Conservation (phyloP, 306 rosid species). For the Carpinus fangiana region DNA sequence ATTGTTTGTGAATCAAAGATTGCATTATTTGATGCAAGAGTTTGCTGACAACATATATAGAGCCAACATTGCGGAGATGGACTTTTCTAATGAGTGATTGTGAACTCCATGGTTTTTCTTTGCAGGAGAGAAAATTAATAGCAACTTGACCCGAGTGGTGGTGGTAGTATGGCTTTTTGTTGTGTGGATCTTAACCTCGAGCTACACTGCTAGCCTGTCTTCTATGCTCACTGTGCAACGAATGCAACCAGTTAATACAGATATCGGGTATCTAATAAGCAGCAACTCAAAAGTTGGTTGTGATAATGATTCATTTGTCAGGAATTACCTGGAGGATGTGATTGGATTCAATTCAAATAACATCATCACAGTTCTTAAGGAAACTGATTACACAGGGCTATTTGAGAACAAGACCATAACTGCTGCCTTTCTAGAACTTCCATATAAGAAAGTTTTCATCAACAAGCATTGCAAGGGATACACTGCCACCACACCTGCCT, state of each 20-base stretch:
- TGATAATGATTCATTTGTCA: constrained; percentile 33
- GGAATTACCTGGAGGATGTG: background rate
- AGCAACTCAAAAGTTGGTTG: constrained; percentile 49
- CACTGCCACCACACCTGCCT: constrained; percentile 4
- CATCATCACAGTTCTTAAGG: background rate
- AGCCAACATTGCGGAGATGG: no score
- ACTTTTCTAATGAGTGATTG: background rate
- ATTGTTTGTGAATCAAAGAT: background rate
- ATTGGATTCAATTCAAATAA: background rate
- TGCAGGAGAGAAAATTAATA: constrained; percentile 48
- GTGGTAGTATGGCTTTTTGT: constrained; percentile 61
- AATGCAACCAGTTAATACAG: constrained; percentile 21
- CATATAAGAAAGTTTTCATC: constrained; percentile 28
- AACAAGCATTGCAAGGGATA: constrained; percentile 26
- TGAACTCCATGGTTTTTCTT: background rate
- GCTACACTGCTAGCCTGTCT: constrained; percentile 75
- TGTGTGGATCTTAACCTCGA: constrained; percentile 53
- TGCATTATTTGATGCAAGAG: background rate
- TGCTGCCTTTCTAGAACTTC: constrained; percentile 41
- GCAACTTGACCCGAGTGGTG: constrained; percentile 50
- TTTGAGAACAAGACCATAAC: constrained; percentile 4
- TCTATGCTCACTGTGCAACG: constrained; percentile 65
- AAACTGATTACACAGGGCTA: background rate
- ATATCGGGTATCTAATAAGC: constrained; percentile 39
- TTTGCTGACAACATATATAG: background rate